Percentiles rank a stretch among this genome's conserved stretches.
phyloP scores from a whole-genome alignment of 2,329 filamentous ascomycete species.

The Botrytis porri region DNA sequence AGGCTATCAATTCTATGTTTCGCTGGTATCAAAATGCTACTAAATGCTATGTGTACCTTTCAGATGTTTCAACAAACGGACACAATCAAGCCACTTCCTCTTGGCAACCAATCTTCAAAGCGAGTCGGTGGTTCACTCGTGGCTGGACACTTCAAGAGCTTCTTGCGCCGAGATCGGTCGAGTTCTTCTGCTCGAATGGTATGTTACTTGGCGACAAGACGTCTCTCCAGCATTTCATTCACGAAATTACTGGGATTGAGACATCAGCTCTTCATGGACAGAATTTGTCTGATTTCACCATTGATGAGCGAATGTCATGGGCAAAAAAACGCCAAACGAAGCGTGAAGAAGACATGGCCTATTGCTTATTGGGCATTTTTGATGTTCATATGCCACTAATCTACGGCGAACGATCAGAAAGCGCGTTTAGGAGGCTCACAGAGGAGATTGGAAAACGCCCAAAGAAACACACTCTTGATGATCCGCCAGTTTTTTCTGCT shows the following conservation, averaged over 20 bases:
- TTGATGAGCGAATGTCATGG: conserved; percentile 38
- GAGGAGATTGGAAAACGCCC: conserved; percentile 35
- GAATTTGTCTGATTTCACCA: conserved; percentile 27
- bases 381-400: conserved; percentile 44
- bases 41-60: conserved; percentile 29
- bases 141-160: conserved; percentile 31
- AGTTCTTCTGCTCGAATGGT: conserved; percentile 24
- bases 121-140: conserved; percentile 29
- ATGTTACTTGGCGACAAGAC: conserved; percentile 22
- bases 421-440: conserved; percentile 39
- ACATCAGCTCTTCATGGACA: conserved; percentile 21
- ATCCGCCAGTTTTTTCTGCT: conserved; percentile 19
- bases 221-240: conserved; percentile 21
- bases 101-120: conserved; percentile 23
- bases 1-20: conserved; percentile 33
- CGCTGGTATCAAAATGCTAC: conserved; percentile 28
- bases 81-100: conserved; percentile 4
- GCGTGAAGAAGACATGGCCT: conserved; percentile 39
- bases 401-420: conserved; percentile 40
- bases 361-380: conserved; percentile 46
- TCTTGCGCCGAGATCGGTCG: conserved; percentile 24
- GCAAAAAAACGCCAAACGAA: conserved; percentile 40
- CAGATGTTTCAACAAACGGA: conserved; percentile 20
- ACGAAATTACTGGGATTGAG: conserved; percentile 23
- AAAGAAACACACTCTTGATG: conserved; percentile 23